Conservation (phyloP, 768 basidiomycete genomes). For the Pisolithus microcarpus region DNA sequence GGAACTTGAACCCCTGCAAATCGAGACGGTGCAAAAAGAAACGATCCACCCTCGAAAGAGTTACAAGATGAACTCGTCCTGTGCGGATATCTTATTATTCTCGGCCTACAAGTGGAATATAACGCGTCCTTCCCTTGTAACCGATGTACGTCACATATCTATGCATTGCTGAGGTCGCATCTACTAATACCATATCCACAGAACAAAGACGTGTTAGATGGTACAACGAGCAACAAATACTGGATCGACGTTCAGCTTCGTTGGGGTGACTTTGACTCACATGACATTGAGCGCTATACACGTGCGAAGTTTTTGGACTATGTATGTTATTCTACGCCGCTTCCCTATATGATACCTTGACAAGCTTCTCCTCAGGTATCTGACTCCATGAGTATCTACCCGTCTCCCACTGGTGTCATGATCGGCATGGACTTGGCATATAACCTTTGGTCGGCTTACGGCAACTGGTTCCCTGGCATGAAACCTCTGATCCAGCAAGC, state of each 20-base stretch:
- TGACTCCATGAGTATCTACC: conserved; percentile 98
- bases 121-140: conserved; percentile 88
- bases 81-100: conserved; percentile 96
- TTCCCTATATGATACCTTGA: neutral
- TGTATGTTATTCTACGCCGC: conserved; percentile 34
- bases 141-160: conserved; percentile 55
- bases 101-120: conserved; percentile 99
- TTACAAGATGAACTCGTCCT: conserved; percentile 99
- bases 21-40: conserved; percentile 99
- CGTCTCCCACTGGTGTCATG: conserved; percentile 97
- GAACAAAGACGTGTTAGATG: conserved; percentile 93
- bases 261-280: conserved; percentile 98
- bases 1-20: conserved; percentile 94
- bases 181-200: conserved; percentile 23
- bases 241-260: conserved; percentile 95
- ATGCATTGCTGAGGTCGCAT: neutral
- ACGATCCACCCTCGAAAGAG: conserved; percentile 99
- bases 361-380: conserved; percentile 53
- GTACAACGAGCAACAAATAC: conserved; percentile 98
- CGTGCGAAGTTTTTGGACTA: conserved; percentile 99
- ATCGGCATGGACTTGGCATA: conserved; percentile 98
- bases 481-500: conserved; percentile 98
- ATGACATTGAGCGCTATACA: conserved; percentile 98
- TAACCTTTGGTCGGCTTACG: conserved; percentile 97
- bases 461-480: conserved; percentile 99